Conservation (phyloP, 2,329 filamentous ascomycete genomes). For the Lecanicillium sp. region DNA sequence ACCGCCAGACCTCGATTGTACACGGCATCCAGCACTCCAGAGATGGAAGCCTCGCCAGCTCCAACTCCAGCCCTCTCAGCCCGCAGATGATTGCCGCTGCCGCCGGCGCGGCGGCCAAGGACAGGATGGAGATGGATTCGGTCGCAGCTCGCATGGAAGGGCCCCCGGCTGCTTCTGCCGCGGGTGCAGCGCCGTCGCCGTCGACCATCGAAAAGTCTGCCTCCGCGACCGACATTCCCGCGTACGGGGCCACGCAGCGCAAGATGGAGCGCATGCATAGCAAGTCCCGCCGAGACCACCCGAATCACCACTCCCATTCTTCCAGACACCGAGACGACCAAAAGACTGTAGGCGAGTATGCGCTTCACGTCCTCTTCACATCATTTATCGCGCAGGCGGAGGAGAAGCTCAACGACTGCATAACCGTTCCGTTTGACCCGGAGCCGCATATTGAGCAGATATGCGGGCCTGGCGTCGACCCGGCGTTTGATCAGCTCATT, state of each 20-base stretch:
- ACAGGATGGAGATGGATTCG: conserved; percentile 39
- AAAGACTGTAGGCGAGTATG: conserved; percentile 96
- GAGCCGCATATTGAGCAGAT: conserved; percentile 82
- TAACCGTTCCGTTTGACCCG: conserved; percentile 69
- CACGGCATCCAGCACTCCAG: conserved; percentile 90
- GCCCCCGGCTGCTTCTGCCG: conserved; percentile 40
- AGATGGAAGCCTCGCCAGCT: conserved; percentile 79
- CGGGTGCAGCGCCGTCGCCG: conserved; percentile 1
- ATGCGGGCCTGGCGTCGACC: conserved; percentile 83
- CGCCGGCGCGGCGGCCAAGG: conserved; percentile 47
- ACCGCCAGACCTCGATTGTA: conserved; percentile 94
- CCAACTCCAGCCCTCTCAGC: conserved; percentile 76
- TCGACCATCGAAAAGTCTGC: conserved; percentile 37
- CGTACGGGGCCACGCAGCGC: conserved; percentile 37
- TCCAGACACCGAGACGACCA: conserved; percentile 65
- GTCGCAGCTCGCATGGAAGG: conserved; percentile 36
- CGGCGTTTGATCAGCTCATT: conserved; percentile 88
- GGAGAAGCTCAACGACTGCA: conserved; percentile 85
- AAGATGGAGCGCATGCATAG: conserved; percentile 56
- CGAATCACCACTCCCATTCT: conserved; percentile 70
- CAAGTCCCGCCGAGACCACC: conserved; percentile 63
- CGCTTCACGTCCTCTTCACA: conserved; percentile 91
- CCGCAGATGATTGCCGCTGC: conserved; percentile 75
- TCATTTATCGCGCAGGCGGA: conserved; percentile 97
- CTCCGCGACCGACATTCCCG: conserved; percentile 37